A percentile compares a stretch with the other conserved stretches of the same genome.
phyloP scores from a whole-genome alignment of 257 asterid species.

The Jacaranda copaia region DNA sequence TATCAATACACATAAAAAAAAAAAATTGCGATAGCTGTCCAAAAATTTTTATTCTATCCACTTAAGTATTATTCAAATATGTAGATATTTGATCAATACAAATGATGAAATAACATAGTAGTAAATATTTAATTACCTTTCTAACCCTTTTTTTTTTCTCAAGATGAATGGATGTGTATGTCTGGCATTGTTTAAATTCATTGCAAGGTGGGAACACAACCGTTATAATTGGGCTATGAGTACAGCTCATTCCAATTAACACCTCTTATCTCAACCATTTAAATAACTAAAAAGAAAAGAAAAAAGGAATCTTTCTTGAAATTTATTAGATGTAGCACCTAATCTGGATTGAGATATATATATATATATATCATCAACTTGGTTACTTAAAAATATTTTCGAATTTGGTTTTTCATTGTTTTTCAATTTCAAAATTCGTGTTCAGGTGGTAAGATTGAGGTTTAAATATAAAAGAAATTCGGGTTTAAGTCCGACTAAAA shows the following conservation, averaged over 20 bases:
- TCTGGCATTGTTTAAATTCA: conserved; percentile 31
- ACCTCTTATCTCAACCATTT: conserved; percentile 37
- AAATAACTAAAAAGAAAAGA: neutral
- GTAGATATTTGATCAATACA: too few species aligned
- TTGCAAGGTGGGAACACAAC: conserved; percentile 22
- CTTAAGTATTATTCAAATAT: neutral
- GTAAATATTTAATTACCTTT: neutral
- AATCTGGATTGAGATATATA: conserved; percentile 8
- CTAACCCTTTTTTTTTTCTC: neutral
- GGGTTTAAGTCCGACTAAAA: too few species aligned
- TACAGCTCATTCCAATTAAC: conserved; percentile 53
- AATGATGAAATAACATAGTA: neutral
- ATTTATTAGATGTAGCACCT: conserved; percentile 13
- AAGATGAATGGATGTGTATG: neutral
- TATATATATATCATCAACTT: neutral
- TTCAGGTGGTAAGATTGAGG: too few species aligned
- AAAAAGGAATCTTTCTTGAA: conserved; percentile 5
- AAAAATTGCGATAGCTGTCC: neutral
- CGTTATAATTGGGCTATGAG: conserved; percentile 33
- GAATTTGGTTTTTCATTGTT: neutral
- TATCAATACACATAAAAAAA: neutral
- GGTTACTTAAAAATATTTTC: neutral
- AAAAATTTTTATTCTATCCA: neutral
- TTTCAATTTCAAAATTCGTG: too few species aligned
- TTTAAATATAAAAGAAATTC: too few species aligned